Evolutionary conservation across 805 yeast genomes (phyloP), one percentile per base, ranked within the genome.

Genomic region (Nakazawaea populi): DNA sequence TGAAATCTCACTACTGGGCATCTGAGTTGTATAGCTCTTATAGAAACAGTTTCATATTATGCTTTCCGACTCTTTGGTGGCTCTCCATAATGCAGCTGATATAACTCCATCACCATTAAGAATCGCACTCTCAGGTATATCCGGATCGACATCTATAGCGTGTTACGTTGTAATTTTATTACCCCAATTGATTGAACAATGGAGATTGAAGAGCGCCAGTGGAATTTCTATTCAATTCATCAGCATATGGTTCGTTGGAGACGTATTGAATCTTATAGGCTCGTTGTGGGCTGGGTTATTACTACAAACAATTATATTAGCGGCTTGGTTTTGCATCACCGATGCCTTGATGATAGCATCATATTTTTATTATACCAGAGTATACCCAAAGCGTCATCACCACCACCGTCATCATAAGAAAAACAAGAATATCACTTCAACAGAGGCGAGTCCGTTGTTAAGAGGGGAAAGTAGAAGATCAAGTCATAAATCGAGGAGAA

Each of bases 171-270:
- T 87, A 11, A 67, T 87, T 40, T 73, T 87, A 52, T 68, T 87
- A 56, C 94, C 95, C 0, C 95, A 87, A 63, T 73, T 87, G 44
- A 75, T 87, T 29, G 95, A 87, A 62, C 92, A 87, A 67, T 87
- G 90, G 90, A 68, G 87, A 49, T 67, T 82, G 49, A 82, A 87
- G 60, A 76, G 82, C 14, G 87, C 89, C 4, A 91, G 85, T 35
- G 95, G 95, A 5, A 80, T 87, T 28, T 80, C 92, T 38, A 74
- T 84, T 34, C 77, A 83, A 5, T 86, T 87, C 58, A 74, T 87
- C 29, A 56, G 76, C 9, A 76, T 83, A 48, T 87, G 94, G 94
- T 74, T 84, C 39, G 57, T 82, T 14, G 94, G 94, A 4, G 95
- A 87, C 59, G 48, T 86, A 7, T 73, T 82, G 56, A 87, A 87